Evolutionary conservation across 2,329 filamentous ascomycete genomes (phyloP).

Genomic region (Pyricularia sp.): DNA sequence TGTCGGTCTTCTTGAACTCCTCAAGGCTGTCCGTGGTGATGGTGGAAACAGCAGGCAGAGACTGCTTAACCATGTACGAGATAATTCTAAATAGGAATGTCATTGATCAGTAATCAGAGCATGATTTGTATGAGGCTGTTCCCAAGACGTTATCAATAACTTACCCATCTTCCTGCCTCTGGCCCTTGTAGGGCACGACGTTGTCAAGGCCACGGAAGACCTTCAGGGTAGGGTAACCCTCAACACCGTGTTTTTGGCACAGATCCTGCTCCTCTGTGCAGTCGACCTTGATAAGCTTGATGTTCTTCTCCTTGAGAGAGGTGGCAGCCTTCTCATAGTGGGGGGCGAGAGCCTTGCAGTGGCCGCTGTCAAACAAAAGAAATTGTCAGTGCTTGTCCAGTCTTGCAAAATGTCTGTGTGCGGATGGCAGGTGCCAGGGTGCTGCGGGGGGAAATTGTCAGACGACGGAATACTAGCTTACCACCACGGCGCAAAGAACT

Average conservation of each 20-base stretch:
- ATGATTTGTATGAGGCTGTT: background rate
- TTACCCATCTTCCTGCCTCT: constrained; percentile 75
- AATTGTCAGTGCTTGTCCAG: background rate
- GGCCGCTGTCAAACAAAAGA: constrained; percentile 56
- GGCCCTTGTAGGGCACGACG: constrained; percentile 73
- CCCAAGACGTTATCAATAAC: constrained; percentile 17
- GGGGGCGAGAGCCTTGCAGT: constrained; percentile 96
- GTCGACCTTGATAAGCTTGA: constrained; percentile 79
- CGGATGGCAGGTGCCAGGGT: background rate
- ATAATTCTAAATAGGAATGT: constrained; percentile 37
- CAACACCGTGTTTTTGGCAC: constrained; percentile 81
- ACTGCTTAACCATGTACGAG: constrained; percentile 97
- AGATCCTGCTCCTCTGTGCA: constrained; percentile 92
- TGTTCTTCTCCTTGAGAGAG: constrained; percentile 78
- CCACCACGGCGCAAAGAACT: constrained; percentile 45
- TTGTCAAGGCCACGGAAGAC: constrained; percentile 89
- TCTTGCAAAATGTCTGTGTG: background rate
- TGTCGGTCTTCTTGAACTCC: constrained; percentile 97
- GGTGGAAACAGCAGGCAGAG: constrained; percentile 79
- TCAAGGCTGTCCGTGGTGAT: constrained; percentile 75
- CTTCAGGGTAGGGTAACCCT: constrained; percentile 98
- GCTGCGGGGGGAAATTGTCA: background rate
- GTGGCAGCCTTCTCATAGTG: constrained; percentile 86
- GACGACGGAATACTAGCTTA: constrained; percentile 37
- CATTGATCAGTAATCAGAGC: background rate